These are phyloP conservation scores for Macrophomina pseudophaseolina DNA, from an alignment of 2,329 filamentous ascomycete species.

Conservation along the genomic window DNA sequence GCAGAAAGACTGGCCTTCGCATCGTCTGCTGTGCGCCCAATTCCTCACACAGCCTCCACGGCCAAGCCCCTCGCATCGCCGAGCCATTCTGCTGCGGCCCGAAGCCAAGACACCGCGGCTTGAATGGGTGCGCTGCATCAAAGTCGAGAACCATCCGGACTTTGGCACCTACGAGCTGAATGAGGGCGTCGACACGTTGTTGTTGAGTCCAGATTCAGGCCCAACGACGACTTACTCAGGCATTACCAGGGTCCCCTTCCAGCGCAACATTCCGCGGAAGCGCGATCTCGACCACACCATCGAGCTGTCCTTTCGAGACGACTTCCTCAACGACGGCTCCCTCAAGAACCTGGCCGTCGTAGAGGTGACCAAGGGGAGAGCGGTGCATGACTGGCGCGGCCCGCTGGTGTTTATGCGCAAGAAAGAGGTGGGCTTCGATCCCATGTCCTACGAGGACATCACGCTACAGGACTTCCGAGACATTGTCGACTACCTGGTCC, in stretches of 20 bases:
- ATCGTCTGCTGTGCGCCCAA: constrained; percentile 4
- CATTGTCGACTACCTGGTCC: constrained; percentile 6
- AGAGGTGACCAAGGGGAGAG: background rate
- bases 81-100: constrained; percentile 10
- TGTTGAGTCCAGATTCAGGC: background rate
- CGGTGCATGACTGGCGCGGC: constrained; percentile 4
- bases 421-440: background rate
- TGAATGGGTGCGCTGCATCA: background rate
- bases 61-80: background rate
- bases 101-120: constrained; percentile 7
- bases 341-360: background rate
- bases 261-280: constrained; percentile 7
- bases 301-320: background rate
- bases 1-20: constrained; percentile 51
- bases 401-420: constrained; percentile 1
- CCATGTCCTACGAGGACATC: constrained; percentile 3
- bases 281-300: constrained; percentile 13
- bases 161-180: background rate
- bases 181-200: background rate
- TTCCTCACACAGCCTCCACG: background rate
- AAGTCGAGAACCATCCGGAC: background rate
- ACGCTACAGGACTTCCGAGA: constrained; percentile 4
- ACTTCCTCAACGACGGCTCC: background rate
- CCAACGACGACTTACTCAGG: constrained; percentile 1
- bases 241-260: constrained; percentile 10